A percentile compares a stretch with the other conserved stretches of the same genome.
Conservation (phyloP, 805 yeast genomes). For the Candida endomychidarum region DNA sequence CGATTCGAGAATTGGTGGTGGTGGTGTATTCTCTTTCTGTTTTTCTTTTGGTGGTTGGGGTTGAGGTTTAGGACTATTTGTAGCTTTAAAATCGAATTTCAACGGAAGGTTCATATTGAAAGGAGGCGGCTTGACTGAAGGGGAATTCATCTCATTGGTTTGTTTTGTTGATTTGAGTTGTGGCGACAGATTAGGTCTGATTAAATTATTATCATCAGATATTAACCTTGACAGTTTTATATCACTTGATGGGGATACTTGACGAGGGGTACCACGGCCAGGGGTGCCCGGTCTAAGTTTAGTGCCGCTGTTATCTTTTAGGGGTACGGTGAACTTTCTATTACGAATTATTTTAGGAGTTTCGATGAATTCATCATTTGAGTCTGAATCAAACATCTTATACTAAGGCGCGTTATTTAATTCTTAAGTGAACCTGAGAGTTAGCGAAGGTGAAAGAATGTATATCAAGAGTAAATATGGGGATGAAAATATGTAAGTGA, state of each 20-base stretch:
- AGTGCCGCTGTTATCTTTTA: conserved; percentile 2
- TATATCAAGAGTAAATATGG: too few relatives aligned
- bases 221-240: conserved; percentile 19
- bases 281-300: conserved; percentile 11
- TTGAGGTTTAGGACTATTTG: too few relatives aligned
- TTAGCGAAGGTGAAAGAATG: too few relatives aligned
- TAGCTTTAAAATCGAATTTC: conserved; percentile 2
- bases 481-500: too few relatives aligned
- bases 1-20: not conserved
- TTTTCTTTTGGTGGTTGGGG: not conserved
- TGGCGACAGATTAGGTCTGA: conserved; percentile 19
- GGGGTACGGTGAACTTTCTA: conserved; percentile 5
- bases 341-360: conserved; percentile 3
- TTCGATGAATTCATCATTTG: conserved; percentile 4
- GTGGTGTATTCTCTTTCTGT: conserved; percentile 1
- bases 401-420: not conserved
- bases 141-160: not conserved
- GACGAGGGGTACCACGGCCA: not conserved
- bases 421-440: not conserved
- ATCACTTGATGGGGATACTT: conserved; percentile 3
- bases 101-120: conserved; percentile 2
- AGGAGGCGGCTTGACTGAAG: not conserved
- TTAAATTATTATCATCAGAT: conserved; percentile 21
- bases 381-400: conserved; percentile 5
- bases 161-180: conserved; percentile 5